A percentile compares a stretch with the other conserved stretches of the same genome.
Conservation (phyloP, 257 asterid genomes). For the Nyctanthes arbortristis region DNA sequence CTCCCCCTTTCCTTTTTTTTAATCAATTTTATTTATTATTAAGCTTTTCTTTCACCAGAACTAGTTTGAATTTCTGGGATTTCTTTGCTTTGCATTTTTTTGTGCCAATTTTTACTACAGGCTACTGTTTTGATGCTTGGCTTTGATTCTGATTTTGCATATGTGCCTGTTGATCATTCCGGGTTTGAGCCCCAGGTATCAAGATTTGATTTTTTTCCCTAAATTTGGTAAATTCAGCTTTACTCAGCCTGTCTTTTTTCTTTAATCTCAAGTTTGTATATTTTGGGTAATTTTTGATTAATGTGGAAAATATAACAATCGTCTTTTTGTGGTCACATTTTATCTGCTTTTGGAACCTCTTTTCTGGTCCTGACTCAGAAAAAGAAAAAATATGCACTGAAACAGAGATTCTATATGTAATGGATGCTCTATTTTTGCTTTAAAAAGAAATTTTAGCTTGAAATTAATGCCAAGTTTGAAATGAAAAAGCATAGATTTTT, state of each 20-base stretch:
- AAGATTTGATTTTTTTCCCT: conserved; percentile 26
- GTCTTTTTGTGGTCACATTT: conserved; percentile 18
- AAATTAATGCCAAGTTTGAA: background rate
- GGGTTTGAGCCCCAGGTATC: conserved; percentile 10
- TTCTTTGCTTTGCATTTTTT: background rate
- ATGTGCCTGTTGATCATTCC: conserved; percentile 13
- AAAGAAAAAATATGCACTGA: background rate
- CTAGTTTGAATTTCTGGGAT: background rate
- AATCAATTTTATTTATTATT: background rate
- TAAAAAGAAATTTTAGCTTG: background rate
- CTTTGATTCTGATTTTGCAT: conserved; percentile 12
- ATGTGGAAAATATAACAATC: background rate
- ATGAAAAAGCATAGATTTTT: background rate
- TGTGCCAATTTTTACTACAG: background rate
- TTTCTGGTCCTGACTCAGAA: conserved; percentile 14
- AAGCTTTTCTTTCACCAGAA: background rate
- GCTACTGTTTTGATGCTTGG: background rate
- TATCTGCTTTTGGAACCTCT: conserved; percentile 8
- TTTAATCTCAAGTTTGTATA: background rate
- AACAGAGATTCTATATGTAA: conserved; percentile 3
- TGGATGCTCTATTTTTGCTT: background rate
- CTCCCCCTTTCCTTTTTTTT: background rate
- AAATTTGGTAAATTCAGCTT: conserved; percentile 34
- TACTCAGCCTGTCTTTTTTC: background rate
- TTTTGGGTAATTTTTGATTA: conserved; percentile 16